Evolutionary conservation across 2,329 filamentous ascomycete species (phyloP), one percentile per base, ranked within the genome.

Genomic region (Trichoderma guizhouense): DNA sequence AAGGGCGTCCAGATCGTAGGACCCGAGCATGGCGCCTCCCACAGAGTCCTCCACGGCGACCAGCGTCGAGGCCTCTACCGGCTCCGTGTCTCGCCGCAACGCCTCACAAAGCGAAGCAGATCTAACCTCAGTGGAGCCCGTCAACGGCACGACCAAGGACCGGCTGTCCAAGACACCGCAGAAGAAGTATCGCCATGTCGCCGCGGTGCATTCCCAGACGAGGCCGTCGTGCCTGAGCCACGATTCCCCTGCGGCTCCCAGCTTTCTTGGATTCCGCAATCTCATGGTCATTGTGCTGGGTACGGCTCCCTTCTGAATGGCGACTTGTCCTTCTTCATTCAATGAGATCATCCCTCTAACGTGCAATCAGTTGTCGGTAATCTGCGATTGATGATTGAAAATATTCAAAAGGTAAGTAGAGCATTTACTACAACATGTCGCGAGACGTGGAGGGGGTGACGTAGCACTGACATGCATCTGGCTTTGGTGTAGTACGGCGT

Each of bases 211-310:
- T 82, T 90, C 90, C 8, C 80, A 88, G 76, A 82, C 87, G 47
- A 89, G 90, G 72, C 89, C 92, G 8, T 97, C 95, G 28, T 94
- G 92, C 77, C 86, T 98, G 62, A 97, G 94, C 82, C 92, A 95
- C 77, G 96, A 98, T 79, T 89, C 93, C 2, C 83, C 88, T 60
- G 84, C 84, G 12, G 85, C 90, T 2, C 93, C 95, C 26, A 97
- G 93, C 80, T 98, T 98, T 79, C 84, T 97, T 18, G 96, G 96
- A 0, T 98, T 99, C 79, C 88, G 95, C 73, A 99, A 99, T 80
- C 87, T 99, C 74, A 97, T 98, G 93, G 93, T 97, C 51, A 91
- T 98, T 78, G 93, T 98, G 47, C 83, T 97, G 73, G 90, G 93
- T 96, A 87, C 12, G 74, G 87, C 74, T 32, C 28, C 53, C 5